phyloP scores from a whole-genome alignment of 345 rosid species.

The Pugionium cornutum region DNA sequence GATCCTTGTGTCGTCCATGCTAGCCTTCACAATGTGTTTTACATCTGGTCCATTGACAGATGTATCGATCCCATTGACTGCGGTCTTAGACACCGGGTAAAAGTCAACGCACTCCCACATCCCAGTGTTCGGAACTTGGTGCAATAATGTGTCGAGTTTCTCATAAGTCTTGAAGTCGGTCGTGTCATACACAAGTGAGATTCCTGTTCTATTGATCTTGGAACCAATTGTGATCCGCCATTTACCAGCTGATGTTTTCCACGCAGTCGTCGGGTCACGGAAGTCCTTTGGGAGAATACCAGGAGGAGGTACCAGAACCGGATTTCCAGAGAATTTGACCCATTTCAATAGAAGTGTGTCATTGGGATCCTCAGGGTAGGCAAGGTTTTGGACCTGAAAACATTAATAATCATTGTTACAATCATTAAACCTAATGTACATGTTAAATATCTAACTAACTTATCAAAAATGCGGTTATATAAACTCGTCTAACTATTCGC shows the following conservation, averaged over 20 bases:
- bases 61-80: constrained; percentile 31
- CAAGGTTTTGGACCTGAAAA: constrained; percentile 76
- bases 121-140: constrained; percentile 69
- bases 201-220: constrained; percentile 63
- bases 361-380: constrained; percentile 64
- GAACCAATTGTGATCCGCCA: constrained; percentile 84
- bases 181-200: constrained; percentile 74
- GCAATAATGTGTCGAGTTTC: constrained; percentile 43
- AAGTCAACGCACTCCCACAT: constrained; percentile 74
- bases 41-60: constrained; percentile 33
- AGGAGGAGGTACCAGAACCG: constrained; percentile 71
- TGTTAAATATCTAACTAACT: constrained; percentile 36
- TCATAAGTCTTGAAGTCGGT: constrained; percentile 59
- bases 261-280: constrained; percentile 94
- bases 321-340: constrained; percentile 69
- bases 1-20: constrained; percentile 38
- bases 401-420: not conserved
- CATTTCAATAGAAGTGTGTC: constrained; percentile 76
- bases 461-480: constrained; percentile 28
- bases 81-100: constrained; percentile 33
- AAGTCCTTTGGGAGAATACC: constrained; percentile 66
- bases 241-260: constrained; percentile 70
- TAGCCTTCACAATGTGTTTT: constrained; percentile 39
- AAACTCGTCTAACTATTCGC: constrained; percentile 1
- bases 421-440: constrained; percentile 25